Evolutionary conservation across 257 asterid species (phyloP), one percentile per base, ranked within the genome.

Genomic region (Solanum ahanhuiri): DNA sequence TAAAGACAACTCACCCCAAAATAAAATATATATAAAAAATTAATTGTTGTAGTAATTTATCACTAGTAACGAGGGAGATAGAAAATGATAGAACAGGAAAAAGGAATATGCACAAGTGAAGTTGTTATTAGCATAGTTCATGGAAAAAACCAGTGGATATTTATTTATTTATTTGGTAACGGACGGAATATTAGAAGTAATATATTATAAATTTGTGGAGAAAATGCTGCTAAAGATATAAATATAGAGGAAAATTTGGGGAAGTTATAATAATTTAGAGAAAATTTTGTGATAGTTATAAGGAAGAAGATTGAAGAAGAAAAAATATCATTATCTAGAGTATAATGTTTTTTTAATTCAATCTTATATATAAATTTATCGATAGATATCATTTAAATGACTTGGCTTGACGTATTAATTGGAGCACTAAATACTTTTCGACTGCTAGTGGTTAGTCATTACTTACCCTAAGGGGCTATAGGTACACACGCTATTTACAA

Each of bases 111-210:
- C 66, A 48, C 2, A 86, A 86, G 81, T 79, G 89, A 77, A 85
- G 90, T 67, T 85, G 67, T 85, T 86, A 86, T 66, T 85, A 89
- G 75, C 79, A 86, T 86, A 90, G 87, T 89, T 77, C 83, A 91
- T 89, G 41, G 58, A 83, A 91, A 92, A 92, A 88, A 91, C 89
- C 88, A 28, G 86, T 67, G 35, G 28, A 58, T 84, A 83, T 88
- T 84, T 37, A 64, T 37, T 45, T 45, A 45, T 63, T 33, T 33
- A 72, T 72, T 72, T 34, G 51, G 95, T 90, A 92, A 94, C 93
- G 92, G 89, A 89, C 33, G 64, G 60, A 25, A 81, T 45, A 85
- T 71, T 34, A 67, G 67, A 73, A 22, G 33, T 25, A 41, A 14
- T 11, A 63, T 20, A 86, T 72, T 64, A 60, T 31, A 30, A 34